Evolutionary conservation across 2,329 filamentous ascomycete species (phyloP), one percentile per base, ranked within the genome.

Genomic region (Pyrenophora seminiperda): DNA sequence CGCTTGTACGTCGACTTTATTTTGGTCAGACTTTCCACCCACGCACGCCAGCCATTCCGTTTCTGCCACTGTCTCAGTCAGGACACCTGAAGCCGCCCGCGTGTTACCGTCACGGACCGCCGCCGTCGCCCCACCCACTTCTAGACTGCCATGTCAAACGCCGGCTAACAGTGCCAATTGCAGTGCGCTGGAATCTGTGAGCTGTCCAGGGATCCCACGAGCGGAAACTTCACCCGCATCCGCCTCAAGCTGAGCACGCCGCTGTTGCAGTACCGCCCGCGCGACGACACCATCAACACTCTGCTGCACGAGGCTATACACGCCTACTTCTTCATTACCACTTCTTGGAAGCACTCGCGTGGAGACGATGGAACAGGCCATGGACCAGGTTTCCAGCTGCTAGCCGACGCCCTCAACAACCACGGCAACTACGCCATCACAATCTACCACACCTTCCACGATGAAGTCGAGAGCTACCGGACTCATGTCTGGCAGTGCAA

Each of bases 271-370:
- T 77, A 72, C 53, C 70, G 76, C 29, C 74, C 75, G 4, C 69
- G 74, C 24, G 64, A 65, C 39, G 75, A 78, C 55, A 73, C 73
- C 1, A 62, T 77, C 49, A 75, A 77, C 49, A 78, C 75, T 1
- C 61, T 78, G 15, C 62, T 78, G 3, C 76, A 77, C 50, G 76
- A 78, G 50, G 68, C 72, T 2, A 77, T 77, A 14, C 75, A 77
- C 41, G 75, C 75, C 19, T 78, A 77, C 54, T 76, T 78, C 64
- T 77, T 77, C 62, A 62, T 78, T 30, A 76, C 73, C 11, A 76
- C 74, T 2, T 74, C 74, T 7, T 76, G 73, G 73, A 61, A 52
- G 39, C 73, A 77, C 48, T 71, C 70, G 7, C 70, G 75, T 5
- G 73, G 72, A 9, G 74, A 77, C 24, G 69, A 73, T 44, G 73